phyloP scores from a whole-genome alignment of 345 rosid species.

The Euphorbia tirucalli region DNA sequence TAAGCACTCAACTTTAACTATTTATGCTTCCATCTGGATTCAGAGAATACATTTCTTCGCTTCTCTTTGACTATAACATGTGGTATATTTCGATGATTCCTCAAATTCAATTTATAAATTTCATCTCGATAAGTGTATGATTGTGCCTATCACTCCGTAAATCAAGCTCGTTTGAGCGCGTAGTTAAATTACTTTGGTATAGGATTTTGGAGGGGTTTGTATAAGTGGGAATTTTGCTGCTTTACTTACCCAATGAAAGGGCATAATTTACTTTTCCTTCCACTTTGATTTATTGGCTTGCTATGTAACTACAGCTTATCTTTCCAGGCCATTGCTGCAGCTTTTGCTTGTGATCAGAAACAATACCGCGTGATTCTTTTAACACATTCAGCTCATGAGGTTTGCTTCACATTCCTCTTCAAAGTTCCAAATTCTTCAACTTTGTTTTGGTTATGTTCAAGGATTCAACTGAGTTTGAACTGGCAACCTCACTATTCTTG shows the following conservation, averaged over 20 bases:
- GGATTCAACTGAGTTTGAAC: neutral
- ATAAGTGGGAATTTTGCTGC: too few species aligned
- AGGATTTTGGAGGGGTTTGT: too few species aligned
- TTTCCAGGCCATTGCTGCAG: conserved; percentile 73
- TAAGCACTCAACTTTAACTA: conserved; percentile 19
- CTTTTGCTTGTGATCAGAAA: conserved; percentile 59
- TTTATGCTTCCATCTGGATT: neutral
- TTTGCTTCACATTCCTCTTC: conserved; percentile 12
- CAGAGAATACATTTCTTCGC: too few species aligned
- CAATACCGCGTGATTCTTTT: conserved; percentile 55
- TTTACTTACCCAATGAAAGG: neutral
- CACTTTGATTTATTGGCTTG: neutral
- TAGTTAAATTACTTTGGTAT: neutral
- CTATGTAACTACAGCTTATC: neutral
- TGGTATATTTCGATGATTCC: too few species aligned
- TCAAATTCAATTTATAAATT: neutral
- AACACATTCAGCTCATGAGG: conserved; percentile 81
- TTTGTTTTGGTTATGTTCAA: neutral
- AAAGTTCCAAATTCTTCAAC: neutral
- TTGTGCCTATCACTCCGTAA: neutral
- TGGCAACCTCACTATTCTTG: neutral
- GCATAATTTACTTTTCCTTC: neutral
- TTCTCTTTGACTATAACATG: too few species aligned
- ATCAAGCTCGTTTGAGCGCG: neutral
- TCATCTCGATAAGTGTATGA: neutral